Base-by-base conservation (phyloP, 2,329 filamentous ascomycete genomes). In the Ramichloridium luteum region DNA sequence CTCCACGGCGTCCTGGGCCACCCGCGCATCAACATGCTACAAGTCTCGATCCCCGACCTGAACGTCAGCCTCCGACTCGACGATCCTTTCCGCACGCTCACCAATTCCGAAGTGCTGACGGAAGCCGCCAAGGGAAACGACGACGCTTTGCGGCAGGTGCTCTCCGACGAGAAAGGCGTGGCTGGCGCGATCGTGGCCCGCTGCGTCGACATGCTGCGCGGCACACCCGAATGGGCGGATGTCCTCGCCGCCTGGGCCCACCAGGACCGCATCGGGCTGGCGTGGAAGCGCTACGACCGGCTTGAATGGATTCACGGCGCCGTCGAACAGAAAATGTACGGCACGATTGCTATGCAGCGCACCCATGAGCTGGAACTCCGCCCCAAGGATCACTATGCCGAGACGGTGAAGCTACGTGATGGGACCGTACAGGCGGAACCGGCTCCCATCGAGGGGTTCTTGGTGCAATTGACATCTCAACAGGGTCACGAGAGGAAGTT, bases 311-410 rank as follows among this genome's bases (percentile, higher is more conserved):
- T 80, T 4, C 66, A 76, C 50, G 75, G 75, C 11, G 60, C 61
- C 8, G 74, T 77, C 32, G 75, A 80, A 48, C 65, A 72, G 41
- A 72, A 70, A 38, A 80, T 80, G 74, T 77, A 77, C 40, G 75
- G 75, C 20, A 70, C 73, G 0, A 72, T 79, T 40, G 75, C 72
- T 17, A 77, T 80, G 74, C 61, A 70, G 40, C 67, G 65, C 30
- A 72, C 74, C 3, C 74, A 80, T 47, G 74, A 79, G 30, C 64
- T 80, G 11, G 74, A 80, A 49, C 51, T 80, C 23, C 65, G 74
- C 3, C 73, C 74, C 0, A 77, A 77, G 48, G 59, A 68, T 32
- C 75, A 80, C 48, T 79, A 78, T 44, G 67, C 73, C 2, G 72
- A 70, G 2, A 60, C 51, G 11, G 58, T 61, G 4, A 56, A 59